These are phyloP conservation scores for Entophlyctis luteolus DNA, from an alignment of 192 early-diverging fungal genomes.

Conservation along the genomic window DNA sequence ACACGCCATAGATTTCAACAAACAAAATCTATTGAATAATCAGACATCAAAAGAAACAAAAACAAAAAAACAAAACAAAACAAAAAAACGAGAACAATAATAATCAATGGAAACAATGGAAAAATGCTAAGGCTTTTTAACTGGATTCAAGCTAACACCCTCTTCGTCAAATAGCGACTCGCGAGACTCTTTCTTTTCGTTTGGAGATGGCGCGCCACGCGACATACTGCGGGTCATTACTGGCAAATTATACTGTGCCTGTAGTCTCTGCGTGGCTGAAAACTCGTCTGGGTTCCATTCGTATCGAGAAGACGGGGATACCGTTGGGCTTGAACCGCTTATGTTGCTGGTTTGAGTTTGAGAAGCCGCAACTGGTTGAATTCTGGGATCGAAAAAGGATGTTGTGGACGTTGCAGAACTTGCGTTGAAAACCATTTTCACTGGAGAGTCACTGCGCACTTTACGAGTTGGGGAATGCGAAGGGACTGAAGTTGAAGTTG, in stretches of 20 bases:
- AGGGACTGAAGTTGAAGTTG: background rate
- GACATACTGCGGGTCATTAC: background rate
- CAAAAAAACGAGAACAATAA: background rate
- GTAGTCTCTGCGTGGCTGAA: background rate
- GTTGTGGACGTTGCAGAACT: background rate
- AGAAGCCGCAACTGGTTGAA: too few species aligned
- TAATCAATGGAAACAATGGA: background rate
- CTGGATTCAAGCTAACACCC: conserved; percentile 10
- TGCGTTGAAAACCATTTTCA: too few species aligned
- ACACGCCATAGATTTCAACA: too few species aligned
- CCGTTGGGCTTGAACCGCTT: background rate
- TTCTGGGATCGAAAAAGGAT: background rate
- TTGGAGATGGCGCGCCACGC: background rate
- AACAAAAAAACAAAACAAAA: background rate
- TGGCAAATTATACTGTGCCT: background rate
- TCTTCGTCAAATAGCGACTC: conserved; percentile 19
- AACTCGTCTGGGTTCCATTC: conserved; percentile 15
- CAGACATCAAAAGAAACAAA: background rate
- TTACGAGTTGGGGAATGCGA: background rate
- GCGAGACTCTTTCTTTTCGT: background rate
- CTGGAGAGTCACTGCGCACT: too few species aligned
- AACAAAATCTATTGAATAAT: background rate
- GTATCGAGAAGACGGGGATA: conserved; percentile 2
- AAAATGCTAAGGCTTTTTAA: background rate
- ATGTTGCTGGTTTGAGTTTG: background rate